Conservation (phyloP, 495 filamentous ascomycete species). For the Penicillium waksmanii region DNA sequence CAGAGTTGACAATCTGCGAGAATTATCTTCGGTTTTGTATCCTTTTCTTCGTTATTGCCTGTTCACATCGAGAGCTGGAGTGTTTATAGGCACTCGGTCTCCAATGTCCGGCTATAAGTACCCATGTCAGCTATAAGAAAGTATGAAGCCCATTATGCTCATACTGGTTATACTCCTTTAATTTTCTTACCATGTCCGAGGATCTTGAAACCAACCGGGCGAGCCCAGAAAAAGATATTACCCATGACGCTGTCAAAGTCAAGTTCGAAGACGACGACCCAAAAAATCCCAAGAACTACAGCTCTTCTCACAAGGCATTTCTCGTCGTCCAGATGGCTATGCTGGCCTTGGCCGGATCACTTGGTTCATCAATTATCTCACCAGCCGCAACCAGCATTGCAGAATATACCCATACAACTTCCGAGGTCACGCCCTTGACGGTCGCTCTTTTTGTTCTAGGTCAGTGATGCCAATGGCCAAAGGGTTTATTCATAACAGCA, state of each 20-base stretch:
- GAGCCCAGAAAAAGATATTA: background rate
- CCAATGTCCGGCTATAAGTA: no score
- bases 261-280: slow-evolving; percentile 17
- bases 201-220: background rate
- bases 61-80: no score
- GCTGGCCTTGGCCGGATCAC: slow-evolving; percentile 52
- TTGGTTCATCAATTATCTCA: slow-evolving; percentile 53
- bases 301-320: slow-evolving; percentile 46
- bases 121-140: no score
- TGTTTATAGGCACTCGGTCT: no score
- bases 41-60: no score
- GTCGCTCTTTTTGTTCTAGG: slow-evolving; percentile 7
- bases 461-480: background rate
- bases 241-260: slow-evolving; percentile 4
- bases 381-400: slow-evolving; percentile 48
- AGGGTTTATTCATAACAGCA: background rate
- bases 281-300: slow-evolving; percentile 54
- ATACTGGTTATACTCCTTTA: no score
- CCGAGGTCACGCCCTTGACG: background rate
- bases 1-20: background rate
- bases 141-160: no score
- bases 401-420: slow-evolving; percentile 33
- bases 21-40: no score
- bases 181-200: background rate
- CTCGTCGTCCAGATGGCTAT: slow-evolving; percentile 54